Conservation (phyloP, 139 green algal genomes). For the Dunaliella primolecta region DNA sequence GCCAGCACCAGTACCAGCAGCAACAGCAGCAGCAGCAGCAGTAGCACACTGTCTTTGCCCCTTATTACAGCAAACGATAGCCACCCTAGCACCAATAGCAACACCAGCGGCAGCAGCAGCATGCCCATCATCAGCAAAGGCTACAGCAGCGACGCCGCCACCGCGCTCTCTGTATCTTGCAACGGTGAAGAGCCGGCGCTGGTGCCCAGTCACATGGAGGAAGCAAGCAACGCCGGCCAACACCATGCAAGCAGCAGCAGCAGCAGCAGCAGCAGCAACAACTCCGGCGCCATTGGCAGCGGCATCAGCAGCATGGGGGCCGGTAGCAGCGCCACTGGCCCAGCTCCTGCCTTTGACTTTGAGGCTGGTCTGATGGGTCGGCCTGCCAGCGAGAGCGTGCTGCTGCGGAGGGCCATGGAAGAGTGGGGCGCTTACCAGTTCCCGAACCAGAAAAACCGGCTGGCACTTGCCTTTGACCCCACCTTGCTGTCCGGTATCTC, state of each 20-base stretch:
- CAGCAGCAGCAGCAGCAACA: slow-evolving; percentile 11
- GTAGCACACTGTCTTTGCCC: background rate
- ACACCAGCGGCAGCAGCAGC: background rate
- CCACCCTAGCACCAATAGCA: background rate
- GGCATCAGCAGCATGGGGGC: background rate
- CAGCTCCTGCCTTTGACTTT: background rate
- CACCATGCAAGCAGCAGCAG: background rate
- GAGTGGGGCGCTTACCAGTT: slow-evolving; percentile 70
- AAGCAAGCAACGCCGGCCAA: background rate
- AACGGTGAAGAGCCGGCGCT: background rate
- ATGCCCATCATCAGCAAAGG: background rate
- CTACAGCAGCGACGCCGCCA: slow-evolving; percentile 1
- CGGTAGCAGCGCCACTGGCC: background rate
- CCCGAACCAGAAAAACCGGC: slow-evolving; percentile 74
- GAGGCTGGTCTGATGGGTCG: background rate
- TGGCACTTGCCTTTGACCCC: slow-evolving; percentile 73
- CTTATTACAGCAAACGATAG: background rate
- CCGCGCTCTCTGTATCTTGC: background rate
- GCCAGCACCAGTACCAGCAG: slow-evolving; percentile 13
- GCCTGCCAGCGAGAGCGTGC: slow-evolving; percentile 9
- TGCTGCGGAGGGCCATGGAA: slow-evolving; percentile 42
- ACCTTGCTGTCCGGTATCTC: slow-evolving; percentile 40
- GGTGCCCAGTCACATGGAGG: background rate
- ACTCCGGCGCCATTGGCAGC: background rate
- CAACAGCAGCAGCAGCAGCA: background rate